phyloP scores from a whole-genome alignment of 2,329 filamentous ascomycete species.

The Arthrobotrys sphaeroides region DNA sequence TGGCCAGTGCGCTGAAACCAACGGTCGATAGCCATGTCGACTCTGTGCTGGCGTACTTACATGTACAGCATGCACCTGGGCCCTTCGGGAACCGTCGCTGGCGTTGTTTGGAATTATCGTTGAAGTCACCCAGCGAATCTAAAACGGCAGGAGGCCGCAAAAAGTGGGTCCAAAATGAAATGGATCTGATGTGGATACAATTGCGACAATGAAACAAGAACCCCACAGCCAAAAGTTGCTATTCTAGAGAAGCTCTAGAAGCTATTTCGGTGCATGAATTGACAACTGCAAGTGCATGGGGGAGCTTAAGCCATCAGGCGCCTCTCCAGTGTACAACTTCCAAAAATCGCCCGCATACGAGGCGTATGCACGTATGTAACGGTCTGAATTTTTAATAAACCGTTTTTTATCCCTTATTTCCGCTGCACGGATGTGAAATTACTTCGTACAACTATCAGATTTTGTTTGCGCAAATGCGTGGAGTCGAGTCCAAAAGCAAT shows the following conservation, averaged over 20 bases:
- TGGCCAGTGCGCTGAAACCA: constrained; percentile 41
- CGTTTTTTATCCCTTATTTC: constrained; percentile 22
- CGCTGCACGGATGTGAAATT: constrained; percentile 2
- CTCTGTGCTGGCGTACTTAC: constrained; percentile 4
- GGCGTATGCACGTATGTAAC: constrained; percentile 12
- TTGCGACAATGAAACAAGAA: constrained; percentile 53
- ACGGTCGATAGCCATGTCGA: constrained; percentile 30
- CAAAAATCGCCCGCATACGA: constrained; percentile 18
- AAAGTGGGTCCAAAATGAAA: constrained; percentile 34
- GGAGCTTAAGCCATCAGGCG: constrained; percentile 44
- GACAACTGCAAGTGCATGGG: constrained; percentile 37
- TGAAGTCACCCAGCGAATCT: constrained; percentile 17
- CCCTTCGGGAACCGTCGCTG: constrained; percentile 5
- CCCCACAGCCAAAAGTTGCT: constrained; percentile 24
- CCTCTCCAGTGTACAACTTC: constrained; percentile 13
- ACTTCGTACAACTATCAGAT: constrained; percentile 30
- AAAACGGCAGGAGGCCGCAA: constrained; percentile 39
- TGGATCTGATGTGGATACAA: constrained; percentile 42
- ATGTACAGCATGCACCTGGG: constrained; percentile 7
- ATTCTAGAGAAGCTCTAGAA: constrained; percentile 45
- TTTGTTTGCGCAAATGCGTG: constrained; percentile 5
- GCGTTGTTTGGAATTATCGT: constrained; percentile 13
- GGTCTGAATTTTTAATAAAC: constrained; percentile 11
- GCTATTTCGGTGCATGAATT: constrained; percentile 41
- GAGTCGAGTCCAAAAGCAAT: no score